These are phyloP conservation scores for Erysimum pusillum DNA, from an alignment of 441 rosid species.

Conservation along the genomic window DNA sequence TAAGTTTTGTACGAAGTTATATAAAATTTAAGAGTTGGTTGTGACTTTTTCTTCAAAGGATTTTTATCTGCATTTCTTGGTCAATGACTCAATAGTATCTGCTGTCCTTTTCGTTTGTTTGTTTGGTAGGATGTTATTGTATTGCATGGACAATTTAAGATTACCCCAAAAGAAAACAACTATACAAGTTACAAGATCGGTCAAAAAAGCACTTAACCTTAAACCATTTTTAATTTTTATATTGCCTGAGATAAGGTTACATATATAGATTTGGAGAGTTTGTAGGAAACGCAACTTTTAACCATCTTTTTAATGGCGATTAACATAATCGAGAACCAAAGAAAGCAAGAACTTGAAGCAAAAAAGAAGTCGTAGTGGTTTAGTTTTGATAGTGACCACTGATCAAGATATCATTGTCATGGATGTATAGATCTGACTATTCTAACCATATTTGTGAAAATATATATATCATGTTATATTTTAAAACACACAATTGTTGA, in stretches of 20 bases:
- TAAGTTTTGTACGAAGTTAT: not conserved
- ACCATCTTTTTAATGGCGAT: not conserved
- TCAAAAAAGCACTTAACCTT: not conserved
- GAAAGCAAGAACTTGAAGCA: constrained; percentile 2
- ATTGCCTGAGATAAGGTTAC: not conserved
- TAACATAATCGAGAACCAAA: not conserved
- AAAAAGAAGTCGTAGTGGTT: not conserved
- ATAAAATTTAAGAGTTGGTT: not conserved
- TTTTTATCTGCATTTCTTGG: not conserved
- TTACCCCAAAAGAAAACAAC: not conserved
- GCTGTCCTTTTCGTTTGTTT: not conserved
- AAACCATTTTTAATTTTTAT: not conserved
- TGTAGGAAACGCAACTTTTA: not conserved
- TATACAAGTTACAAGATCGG: not conserved
- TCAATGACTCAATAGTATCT: not conserved
- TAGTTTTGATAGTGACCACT: not conserved
- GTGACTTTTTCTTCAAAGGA: not conserved
- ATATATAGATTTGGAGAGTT: not conserved
- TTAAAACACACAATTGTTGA: too few species aligned
- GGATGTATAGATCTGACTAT: not conserved
- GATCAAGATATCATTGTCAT: not conserved
- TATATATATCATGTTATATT: too few species aligned
- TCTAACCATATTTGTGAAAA: too few species aligned
- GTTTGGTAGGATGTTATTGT: not conserved
- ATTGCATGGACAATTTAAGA: not conserved